Base-by-base conservation (phyloP, 495 filamentous ascomycete species). In the Penicillium antarcticum region DNA sequence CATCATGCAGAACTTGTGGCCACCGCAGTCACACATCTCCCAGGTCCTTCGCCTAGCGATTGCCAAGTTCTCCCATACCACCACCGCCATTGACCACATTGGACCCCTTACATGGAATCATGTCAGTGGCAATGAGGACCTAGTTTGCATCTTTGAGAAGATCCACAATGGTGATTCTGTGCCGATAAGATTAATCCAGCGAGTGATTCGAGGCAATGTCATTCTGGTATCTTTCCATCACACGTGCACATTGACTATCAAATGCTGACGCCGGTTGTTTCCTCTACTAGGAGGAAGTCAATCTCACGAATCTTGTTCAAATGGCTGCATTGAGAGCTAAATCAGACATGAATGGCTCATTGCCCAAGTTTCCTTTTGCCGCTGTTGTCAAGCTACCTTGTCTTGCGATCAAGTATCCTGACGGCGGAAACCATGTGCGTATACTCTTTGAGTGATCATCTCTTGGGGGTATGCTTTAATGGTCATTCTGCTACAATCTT, bases 51-150 rank as follows among this genome's bases (percentile, higher is more conserved):
- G 60, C 40, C 49, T 74, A 12, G 38, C 63, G 16, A 58, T 77
- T 5, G 66, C 67, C 9, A 75, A 74, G 39, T 77, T 73, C 58
- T 77, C 74, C 36, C 63, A 74, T 43, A 65, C 70, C n/a, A 68
- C 57, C 19, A 69, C 61, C 2, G 48, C 66, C 14, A 48, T 63
- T 26, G 57, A 64, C 18, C 62, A 73, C 44, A 57, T 49, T 34
- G 66, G 64, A 10, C 68, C 68, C 17, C 42, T 75, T 7, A 56
- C 55, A 17, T 77, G 74, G 74, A 69, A 34, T 31, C 74, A 77
- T 56, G 33, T 72, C 4, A 62, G 65, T 35, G 64, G 68, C 3
- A 52, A 66, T 44, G 65, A 61, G 10, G 63, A 70, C 35, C 37
- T 77, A 5, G 39, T 49, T 14, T 67, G 59, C 39, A 40, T 60